These are phyloP conservation scores for Isabelozyma rhagii DNA, from an alignment of 805 yeast species.

Conservation along the genomic window DNA sequence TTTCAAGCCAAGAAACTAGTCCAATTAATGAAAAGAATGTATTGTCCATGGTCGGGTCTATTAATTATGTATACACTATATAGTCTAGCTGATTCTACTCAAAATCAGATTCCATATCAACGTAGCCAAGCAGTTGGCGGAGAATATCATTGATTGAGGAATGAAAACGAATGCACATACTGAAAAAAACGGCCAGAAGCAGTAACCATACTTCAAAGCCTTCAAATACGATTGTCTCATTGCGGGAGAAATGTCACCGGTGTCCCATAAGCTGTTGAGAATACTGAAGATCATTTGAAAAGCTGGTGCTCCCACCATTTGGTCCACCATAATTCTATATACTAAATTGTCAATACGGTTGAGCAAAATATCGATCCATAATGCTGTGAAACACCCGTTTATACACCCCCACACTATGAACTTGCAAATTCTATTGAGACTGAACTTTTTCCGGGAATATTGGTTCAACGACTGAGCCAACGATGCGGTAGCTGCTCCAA, in stretches of 20 bases:
- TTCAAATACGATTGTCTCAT: conserved; percentile 40
- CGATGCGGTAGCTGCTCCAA: conserved; percentile 40
- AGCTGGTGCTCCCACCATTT: conserved; percentile 49
- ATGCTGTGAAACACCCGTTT: conserved; percentile 52
- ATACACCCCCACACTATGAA: conserved; percentile 59
- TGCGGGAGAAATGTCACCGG: conserved; percentile 32
- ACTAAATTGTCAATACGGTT: conserved; percentile 29
- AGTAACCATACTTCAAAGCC: conserved; percentile 49
- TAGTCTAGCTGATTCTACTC: conserved; percentile 22
- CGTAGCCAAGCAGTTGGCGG: conserved; percentile 55
- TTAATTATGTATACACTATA: background rate
- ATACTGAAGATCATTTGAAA: conserved; percentile 53
- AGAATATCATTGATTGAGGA: conserved; percentile 51
- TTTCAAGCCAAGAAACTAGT: conserved; percentile 17
- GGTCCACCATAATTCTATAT: conserved; percentile 49
- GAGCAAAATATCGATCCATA: conserved; percentile 53
- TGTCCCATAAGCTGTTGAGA: conserved; percentile 56
- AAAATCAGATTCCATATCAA: conserved; percentile 55
- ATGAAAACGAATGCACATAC: conserved; percentile 46
- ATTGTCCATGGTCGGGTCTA: background rate
- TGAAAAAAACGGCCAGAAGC: conserved; percentile 61
- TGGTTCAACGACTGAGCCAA: conserved; percentile 42
- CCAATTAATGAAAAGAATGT: background rate
- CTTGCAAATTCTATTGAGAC: conserved; percentile 34
- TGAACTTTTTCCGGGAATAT: conserved; percentile 27